Evolutionary conservation across 2,329 filamentous ascomycete species (phyloP).

Genomic region (Polychaeton citri): DNA sequence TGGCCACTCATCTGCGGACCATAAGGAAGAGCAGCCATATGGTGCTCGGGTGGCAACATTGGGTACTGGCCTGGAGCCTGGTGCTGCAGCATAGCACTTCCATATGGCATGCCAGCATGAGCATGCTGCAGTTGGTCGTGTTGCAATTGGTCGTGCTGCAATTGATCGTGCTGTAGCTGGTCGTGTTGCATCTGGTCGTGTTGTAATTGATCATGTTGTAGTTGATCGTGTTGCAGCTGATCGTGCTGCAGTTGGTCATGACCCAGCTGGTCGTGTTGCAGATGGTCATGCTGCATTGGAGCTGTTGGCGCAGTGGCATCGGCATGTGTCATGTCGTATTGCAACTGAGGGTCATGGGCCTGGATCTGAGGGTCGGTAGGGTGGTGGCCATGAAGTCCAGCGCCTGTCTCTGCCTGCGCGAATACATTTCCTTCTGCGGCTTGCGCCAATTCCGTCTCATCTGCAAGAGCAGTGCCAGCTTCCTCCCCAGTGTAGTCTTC

Average conservation of each 20-base stretch:
- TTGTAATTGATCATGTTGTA: slow-evolving; percentile 2
- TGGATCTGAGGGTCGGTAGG: neutral
- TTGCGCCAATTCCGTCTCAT: neutral
- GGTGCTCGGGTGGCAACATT: neutral
- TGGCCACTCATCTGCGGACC: neutral
- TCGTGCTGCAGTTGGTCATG: slow-evolving; percentile 3
- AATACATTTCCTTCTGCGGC: neutral
- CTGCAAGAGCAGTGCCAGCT: slow-evolving; percentile 9
- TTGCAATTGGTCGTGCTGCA: neutral
- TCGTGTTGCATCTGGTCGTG: slow-evolving; percentile 2
- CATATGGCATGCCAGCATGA: neutral
- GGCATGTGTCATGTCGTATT: neutral
- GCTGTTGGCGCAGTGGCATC: neutral
- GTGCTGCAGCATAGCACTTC: neutral
- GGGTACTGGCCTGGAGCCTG: neutral
- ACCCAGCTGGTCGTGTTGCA: slow-evolving; percentile 1
- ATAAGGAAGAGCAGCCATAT: neutral
- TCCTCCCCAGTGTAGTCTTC: slow-evolving; percentile 20
- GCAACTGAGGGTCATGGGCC: neutral
- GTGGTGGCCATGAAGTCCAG: neutral
- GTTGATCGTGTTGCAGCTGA: slow-evolving; percentile 1
- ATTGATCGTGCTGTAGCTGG: slow-evolving; percentile 1
- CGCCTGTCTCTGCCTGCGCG: neutral
- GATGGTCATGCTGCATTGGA: neutral
- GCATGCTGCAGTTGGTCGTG: neutral